Evolutionary conservation across 352 stramenopile genomes (phyloP).

Genomic region (Pilasporangium apinafurcum): DNA sequence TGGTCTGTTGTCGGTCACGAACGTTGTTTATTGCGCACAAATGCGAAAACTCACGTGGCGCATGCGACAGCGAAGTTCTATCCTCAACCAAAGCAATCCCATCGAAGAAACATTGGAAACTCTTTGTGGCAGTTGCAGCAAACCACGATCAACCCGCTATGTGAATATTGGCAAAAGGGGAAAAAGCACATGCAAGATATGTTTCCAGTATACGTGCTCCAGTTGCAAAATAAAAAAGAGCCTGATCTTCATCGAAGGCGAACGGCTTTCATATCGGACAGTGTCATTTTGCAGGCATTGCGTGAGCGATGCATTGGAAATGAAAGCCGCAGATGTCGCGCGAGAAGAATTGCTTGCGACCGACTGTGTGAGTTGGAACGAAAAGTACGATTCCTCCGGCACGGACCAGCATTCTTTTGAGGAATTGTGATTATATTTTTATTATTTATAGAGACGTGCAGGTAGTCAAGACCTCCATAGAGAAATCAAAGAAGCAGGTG

Average conservation of each 20-base stretch:
- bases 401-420: not conserved
- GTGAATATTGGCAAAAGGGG: too few species aligned
- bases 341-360: constrained; percentile 14
- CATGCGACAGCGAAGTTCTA: too few species aligned
- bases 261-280: constrained; percentile 16
- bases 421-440: constrained; percentile 2
- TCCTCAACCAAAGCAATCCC: constrained; percentile 10
- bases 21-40: constrained; percentile 39
- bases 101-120: not conserved
- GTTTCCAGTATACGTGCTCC: constrained; percentile 11
- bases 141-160: too few species aligned
- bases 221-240: constrained; percentile 14
- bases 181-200: constrained; percentile 15
- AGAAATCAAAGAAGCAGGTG: too few species aligned
- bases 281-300: constrained; percentile 21
- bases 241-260: constrained; percentile 15
- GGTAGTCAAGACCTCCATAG: too few species aligned
- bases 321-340: constrained; percentile 9
- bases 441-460: too few species aligned
- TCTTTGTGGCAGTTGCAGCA: too few species aligned
- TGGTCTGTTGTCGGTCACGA: constrained; percentile 18
- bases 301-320: constrained; percentile 9
- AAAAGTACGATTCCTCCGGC: not conserved
- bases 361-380: constrained; percentile 3
- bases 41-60: constrained; percentile 71